A percentile compares a stretch with the other conserved stretches of the same genome.
phyloP scores from a whole-genome alignment of 495 filamentous ascomycete genomes.

The Rhizodiscina lignyota region DNA sequence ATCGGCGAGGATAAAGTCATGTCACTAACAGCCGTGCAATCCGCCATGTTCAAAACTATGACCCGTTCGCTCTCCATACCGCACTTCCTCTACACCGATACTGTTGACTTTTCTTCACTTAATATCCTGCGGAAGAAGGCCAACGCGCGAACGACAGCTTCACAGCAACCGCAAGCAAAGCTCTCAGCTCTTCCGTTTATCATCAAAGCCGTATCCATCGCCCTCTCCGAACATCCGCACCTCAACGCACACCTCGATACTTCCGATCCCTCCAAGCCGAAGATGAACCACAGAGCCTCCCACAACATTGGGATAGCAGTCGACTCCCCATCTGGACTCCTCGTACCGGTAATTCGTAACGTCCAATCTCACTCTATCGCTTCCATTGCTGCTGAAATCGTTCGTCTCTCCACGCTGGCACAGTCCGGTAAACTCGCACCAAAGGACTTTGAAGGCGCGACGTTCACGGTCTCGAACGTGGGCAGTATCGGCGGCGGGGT shows the following conservation, averaged over 20 bases:
- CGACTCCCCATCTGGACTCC: constrained; percentile 76
- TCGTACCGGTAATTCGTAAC: constrained; percentile 90
- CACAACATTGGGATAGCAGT: constrained; percentile 97
- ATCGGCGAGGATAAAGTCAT: constrained; percentile 38
- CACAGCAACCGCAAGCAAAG: constrained; percentile 26
- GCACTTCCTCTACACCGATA: constrained; percentile 85
- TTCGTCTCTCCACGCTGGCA: constrained; percentile 54
- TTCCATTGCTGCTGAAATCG: constrained; percentile 60
- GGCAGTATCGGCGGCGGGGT: constrained; percentile 93
- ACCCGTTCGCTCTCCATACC: constrained; percentile 78
- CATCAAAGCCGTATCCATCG: constrained; percentile 81
- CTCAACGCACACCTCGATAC: constrained; percentile 72
- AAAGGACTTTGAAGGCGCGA: constrained; percentile 68
- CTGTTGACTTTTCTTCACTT: constrained; percentile 60
- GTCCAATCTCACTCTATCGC: constrained; percentile 57
- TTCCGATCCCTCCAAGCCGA: constrained; percentile 37
- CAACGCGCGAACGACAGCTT: constrained; percentile 26
- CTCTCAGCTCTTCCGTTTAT: constrained; percentile 87
- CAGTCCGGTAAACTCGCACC: constrained; percentile 55
- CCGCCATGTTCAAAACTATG: constrained; percentile 98
- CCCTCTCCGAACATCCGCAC: constrained; percentile 63
- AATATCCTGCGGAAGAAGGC: constrained; percentile 51
- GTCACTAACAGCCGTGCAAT: constrained; percentile 60
- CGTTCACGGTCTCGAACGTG: constrained; percentile 92
- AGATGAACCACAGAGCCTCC: constrained; percentile 53